A percentile compares a stretch with the other conserved stretches of the same genome.
Conservation (phyloP, 2,329 filamentous ascomycete species). For the Cladosporium colombiae region DNA sequence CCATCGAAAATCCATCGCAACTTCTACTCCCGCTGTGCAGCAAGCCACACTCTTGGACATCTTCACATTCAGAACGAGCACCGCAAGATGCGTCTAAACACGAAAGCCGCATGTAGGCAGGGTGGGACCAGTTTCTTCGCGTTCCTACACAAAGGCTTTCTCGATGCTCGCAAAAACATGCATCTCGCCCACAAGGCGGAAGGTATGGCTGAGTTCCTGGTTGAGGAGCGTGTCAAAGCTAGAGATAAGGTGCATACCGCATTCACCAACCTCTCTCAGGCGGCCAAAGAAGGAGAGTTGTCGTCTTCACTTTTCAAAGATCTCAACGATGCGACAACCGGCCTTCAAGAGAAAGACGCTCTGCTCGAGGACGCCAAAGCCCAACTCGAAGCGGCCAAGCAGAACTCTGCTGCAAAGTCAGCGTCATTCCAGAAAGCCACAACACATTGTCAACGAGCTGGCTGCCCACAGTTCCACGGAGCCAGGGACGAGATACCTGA, state of each 20-base stretch:
- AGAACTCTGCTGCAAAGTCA: not conserved
- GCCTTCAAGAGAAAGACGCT: not conserved
- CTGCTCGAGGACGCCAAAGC: not conserved
- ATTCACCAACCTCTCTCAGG: not conserved
- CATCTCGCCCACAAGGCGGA: not conserved
- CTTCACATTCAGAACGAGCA: not conserved
- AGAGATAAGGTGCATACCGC: not conserved
- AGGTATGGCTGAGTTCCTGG: not conserved
- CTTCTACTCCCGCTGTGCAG: not conserved
- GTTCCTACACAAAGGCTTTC: not conserved
- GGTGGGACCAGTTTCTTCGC: not conserved
- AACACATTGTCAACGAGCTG: not conserved
- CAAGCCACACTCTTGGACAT: not conserved
- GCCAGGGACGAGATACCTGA: not conserved
- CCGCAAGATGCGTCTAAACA: not conserved
- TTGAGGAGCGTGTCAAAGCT: not conserved
- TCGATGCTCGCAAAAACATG: not conserved
- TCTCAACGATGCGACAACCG: not conserved
- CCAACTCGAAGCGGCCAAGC: not conserved
- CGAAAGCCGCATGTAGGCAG: not conserved
- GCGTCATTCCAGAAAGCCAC: not conserved
- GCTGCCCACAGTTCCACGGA: not conserved
- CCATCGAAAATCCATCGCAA: not conserved
- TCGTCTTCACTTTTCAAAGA: not conserved
- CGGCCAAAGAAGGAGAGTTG: not conserved